phyloP scores from a whole-genome alignment of 768 basidiomycete species.

The Leccinum fibrillosum region DNA sequence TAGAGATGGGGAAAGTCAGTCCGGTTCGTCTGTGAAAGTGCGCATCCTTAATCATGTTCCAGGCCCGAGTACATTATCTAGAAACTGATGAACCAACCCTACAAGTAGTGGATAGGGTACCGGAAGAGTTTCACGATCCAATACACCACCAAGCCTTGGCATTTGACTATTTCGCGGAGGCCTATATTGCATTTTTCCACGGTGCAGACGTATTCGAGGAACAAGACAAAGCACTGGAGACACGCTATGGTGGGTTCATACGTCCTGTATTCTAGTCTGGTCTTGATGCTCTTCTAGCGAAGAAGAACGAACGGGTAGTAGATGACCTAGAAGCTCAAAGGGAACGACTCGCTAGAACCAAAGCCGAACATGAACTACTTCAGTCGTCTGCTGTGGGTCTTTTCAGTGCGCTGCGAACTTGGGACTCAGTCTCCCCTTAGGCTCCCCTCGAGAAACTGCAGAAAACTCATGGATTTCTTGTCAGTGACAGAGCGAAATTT shows the following conservation, averaged over 20 bases:
- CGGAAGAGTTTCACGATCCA: constrained; percentile 73
- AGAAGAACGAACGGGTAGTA: constrained; percentile 68
- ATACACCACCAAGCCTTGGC: constrained; percentile 74
- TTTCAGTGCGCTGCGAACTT: not conserved
- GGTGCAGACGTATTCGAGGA: constrained; percentile 66
- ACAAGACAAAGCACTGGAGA: constrained; percentile 66
- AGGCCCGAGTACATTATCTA: constrained; percentile 44
- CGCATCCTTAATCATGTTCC: not conserved
- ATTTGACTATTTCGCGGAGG: constrained; percentile 67
- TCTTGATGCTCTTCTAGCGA: constrained; percentile 39
- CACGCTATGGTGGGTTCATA: constrained; percentile 62
- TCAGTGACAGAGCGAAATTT: constrained; percentile 75
- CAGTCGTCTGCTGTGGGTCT: constrained; percentile 56
- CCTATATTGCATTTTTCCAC: constrained; percentile 68
- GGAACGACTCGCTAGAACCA: constrained; percentile 43
- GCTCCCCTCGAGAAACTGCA: constrained; percentile 63
- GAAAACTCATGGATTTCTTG: constrained; percentile 59
- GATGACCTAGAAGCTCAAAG: constrained; percentile 59
- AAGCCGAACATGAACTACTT: constrained; percentile 54
- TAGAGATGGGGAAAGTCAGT: constrained; percentile 76
- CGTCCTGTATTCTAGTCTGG: not conserved
- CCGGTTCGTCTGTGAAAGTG: not conserved
- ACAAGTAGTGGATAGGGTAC: constrained; percentile 56
- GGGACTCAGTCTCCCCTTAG: constrained; percentile 30
- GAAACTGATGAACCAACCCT: constrained; percentile 65